Conservation (phyloP, 768 basidiomycete species). For the Psilocybe cyanescens region DNA sequence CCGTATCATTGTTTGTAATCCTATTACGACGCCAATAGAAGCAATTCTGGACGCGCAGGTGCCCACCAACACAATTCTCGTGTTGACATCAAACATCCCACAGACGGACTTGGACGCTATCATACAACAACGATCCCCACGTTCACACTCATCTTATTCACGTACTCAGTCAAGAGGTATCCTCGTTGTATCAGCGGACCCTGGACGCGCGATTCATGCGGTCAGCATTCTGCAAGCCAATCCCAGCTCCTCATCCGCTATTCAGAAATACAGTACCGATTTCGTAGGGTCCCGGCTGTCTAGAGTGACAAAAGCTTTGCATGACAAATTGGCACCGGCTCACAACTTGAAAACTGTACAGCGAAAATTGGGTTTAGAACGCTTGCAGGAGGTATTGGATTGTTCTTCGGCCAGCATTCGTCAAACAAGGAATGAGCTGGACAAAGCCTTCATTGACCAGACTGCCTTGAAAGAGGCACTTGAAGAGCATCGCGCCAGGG, state of each 20-base stretch:
- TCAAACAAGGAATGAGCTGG: slow-evolving; percentile 34
- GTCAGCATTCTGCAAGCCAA: slow-evolving; percentile 50
- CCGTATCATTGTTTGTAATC: slow-evolving; percentile 67
- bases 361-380: slow-evolving; percentile 39
- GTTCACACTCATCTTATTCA: slow-evolving; percentile 10
- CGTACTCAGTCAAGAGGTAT: slow-evolving; percentile 18
- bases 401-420: slow-evolving; percentile 37
- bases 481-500: slow-evolving; percentile 40
- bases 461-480: slow-evolving; percentile 40
- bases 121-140: slow-evolving; percentile 8
- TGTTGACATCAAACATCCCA: slow-evolving; percentile 38
- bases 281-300: slow-evolving; percentile 64
- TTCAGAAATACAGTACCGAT: slow-evolving; percentile 70
- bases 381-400: slow-evolving; percentile 42
- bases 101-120: slow-evolving; percentile 18
- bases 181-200: slow-evolving; percentile 56
- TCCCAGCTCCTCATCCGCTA: slow-evolving; percentile 47
- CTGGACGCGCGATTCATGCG: slow-evolving; percentile 59
- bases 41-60: slow-evolving; percentile 34
- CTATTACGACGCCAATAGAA: slow-evolving; percentile 52
- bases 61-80: slow-evolving; percentile 49
- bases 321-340: slow-evolving; percentile 15
- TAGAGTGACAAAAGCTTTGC: slow-evolving; percentile 44
- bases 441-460: slow-evolving; percentile 36
- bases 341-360: slow-evolving; percentile 28